A percentile compares a stretch with the other conserved stretches of the same genome.
Evolutionary conservation across 768 basidiomycete species (phyloP).

Genomic region (Filobasidium wieringae): DNA sequence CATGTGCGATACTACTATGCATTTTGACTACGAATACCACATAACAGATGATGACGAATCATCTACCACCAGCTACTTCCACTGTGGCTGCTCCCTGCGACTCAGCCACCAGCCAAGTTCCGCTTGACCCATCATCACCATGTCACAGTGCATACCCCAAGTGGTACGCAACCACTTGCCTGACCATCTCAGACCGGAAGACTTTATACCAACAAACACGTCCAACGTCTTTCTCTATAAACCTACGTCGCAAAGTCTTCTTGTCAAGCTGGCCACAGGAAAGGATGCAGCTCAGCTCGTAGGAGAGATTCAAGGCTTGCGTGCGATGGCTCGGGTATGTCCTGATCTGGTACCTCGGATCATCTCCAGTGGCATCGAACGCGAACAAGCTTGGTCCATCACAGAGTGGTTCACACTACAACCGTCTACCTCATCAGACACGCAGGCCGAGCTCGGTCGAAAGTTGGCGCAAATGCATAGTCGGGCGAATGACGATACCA

Average conservation of each 20-base stretch:
- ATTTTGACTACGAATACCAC: too few species aligned
- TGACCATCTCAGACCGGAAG: not conserved
- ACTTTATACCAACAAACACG: not conserved
- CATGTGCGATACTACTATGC: too few species aligned
- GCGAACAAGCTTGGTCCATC: conserved; percentile 19
- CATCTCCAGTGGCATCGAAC: conserved; percentile 1
- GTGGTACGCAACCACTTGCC: conserved; percentile 4
- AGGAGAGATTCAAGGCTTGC: conserved; percentile 15
- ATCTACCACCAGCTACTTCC: too few species aligned
- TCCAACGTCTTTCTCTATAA: not conserved
- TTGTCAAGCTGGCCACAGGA: not conserved
- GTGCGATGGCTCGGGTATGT: conserved; percentile 12
- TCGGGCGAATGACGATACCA: not conserved
- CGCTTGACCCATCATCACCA: too few species aligned
- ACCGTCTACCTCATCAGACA: not conserved
- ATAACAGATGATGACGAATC: too few species aligned
- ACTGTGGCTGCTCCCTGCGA: too few species aligned
- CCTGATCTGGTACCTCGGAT: conserved; percentile 15
- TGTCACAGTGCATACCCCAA: not conserved
- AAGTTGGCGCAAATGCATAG: conserved; percentile 29
- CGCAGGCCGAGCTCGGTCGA: conserved; percentile 22
- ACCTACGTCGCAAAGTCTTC: not conserved
- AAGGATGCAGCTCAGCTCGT: conserved; percentile 10
- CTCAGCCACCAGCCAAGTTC: too few species aligned
- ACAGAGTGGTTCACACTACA: conserved; percentile 24